Evolutionary conservation across 2,329 filamentous ascomycete species (phyloP), one percentile per base, ranked within the genome.

Genomic region (Botrytis byssoidea): DNA sequence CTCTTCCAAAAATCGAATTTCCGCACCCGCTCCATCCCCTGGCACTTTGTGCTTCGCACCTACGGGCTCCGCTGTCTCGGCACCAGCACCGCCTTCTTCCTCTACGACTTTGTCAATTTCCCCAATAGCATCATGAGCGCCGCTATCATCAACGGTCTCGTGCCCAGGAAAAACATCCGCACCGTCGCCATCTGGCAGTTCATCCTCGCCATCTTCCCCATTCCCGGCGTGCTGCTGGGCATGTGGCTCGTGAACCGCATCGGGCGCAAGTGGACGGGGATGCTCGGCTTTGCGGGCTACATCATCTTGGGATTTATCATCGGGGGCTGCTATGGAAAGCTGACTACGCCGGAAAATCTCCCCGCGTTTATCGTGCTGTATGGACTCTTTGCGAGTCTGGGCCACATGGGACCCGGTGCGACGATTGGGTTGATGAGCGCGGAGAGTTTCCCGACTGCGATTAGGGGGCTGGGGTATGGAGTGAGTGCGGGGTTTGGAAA

Each of bases 31-130:
- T 3, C 60, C 1, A 72, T 66, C 1, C 70, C 48, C 4, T 72
- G 70, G 61, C 0, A 3, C 0, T 66, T 57, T 5, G 48, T 51
- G 1, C 3, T 72, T 8, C 70, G 70, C 44, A 25, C 2, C 6
- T 72, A 66, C 14, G 61, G 61, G 0, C 1, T 42, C 0, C 46
- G 70, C 0, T 75, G 81, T 2, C 72, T 80, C 8, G 81, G 80
- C 4, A 82, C 80, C 3, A 82, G 81, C 2, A 66, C 79, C 4
- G 81, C 81, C 0, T 83, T 82, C 72, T 82, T 82, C 64, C 75
- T 83, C 0, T 83, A 82, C 71, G 81, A 82, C 61, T 82, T 82
- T 37, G 80, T 82, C 74, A 83, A 82, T 64, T 83, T 83, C 61
- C 81, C 81, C 0, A 82, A 82, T 57, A 80, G 78, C 40, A 82